phyloP scores from a whole-genome alignment of 1,139 yeast species.

The Wickerhamomyces sp. region DNA sequence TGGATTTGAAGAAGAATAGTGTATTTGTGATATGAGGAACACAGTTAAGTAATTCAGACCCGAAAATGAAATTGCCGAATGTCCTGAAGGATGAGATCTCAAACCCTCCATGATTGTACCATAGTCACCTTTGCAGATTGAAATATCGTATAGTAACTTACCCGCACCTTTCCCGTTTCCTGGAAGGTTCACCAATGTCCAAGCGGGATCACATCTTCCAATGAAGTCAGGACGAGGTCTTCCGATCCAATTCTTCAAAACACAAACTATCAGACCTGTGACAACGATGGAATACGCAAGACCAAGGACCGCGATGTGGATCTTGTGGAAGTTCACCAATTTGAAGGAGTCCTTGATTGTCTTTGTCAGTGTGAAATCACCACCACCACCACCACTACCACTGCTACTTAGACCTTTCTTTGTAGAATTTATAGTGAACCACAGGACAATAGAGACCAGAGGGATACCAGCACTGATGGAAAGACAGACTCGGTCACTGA shows the following conservation, averaged over 20 bases:
- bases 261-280: conserved; percentile 45
- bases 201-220: conserved; percentile 55
- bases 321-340: conserved; percentile 3
- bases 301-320: conserved; percentile 39
- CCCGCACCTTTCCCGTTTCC: conserved; percentile 14
- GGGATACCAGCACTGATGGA: conserved; percentile 7
- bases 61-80: conserved; percentile 63
- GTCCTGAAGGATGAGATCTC: conserved; percentile 82
- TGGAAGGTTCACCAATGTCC: conserved; percentile 26
- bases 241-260: conserved; percentile 71
- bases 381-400: too few species aligned
- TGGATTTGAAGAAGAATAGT: conserved; percentile 40
- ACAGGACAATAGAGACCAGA: too few species aligned
- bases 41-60: conserved; percentile 58
- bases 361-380: too few species aligned
- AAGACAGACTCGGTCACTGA: conserved; percentile 6
- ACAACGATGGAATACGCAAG: conserved; percentile 35
- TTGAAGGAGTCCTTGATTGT: conserved; percentile 3
- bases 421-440: too few species aligned
- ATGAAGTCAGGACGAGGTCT: conserved; percentile 78
- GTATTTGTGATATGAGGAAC: conserved; percentile 40
- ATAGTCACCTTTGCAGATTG: conserved; percentile 43
- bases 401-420: too few species aligned
- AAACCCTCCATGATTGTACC: conserved; percentile 53
- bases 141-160: conserved; percentile 41